A percentile compares a stretch with the other conserved stretches of the same genome.
Conservation (phyloP, 1,139 yeast genomes). For the Candida glucosophila region DNA sequence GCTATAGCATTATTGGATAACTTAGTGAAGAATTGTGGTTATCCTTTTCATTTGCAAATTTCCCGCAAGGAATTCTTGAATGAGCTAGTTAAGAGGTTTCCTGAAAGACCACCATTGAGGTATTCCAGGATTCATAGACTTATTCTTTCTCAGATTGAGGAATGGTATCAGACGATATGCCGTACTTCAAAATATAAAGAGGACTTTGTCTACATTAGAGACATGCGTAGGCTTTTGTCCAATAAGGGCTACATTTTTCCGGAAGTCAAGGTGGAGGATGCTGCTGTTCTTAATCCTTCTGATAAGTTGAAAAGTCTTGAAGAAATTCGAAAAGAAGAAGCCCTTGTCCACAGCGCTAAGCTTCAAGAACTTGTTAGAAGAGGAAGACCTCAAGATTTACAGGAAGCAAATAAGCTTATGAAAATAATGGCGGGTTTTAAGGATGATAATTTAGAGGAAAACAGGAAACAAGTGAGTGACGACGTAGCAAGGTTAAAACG, state of each 20-base stretch:
- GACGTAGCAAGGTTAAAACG: slow-evolving; percentile 81
- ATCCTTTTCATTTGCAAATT: slow-evolving; percentile 91
- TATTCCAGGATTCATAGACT: slow-evolving; percentile 78
- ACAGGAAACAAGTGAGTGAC: slow-evolving; percentile 71
- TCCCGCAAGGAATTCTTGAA: slow-evolving; percentile 91
- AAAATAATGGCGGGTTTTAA: slow-evolving; percentile 97
- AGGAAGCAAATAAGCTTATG: slow-evolving; percentile 95
- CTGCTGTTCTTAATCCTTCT: slow-evolving; percentile 88
- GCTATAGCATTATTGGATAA: slow-evolving; percentile 65
- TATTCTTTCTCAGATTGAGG: slow-evolving; percentile 85
- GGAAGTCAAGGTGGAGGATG: slow-evolving; percentile 80
- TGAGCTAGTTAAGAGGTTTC: slow-evolving; percentile 86
- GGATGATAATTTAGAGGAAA: slow-evolving; percentile 63
- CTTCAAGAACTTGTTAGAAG: slow-evolving; percentile 91
- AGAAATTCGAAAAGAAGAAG: slow-evolving; percentile 88
- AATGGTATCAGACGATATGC: slow-evolving; percentile 95
- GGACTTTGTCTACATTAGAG: slow-evolving; percentile 85
- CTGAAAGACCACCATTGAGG: slow-evolving; percentile 87
- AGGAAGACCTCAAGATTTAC: slow-evolving; percentile 91
- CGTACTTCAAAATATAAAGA: slow-evolving; percentile 84
- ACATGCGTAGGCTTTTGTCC: slow-evolving; percentile 85
- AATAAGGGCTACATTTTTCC: slow-evolving; percentile 92
- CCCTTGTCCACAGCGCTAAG: slow-evolving; percentile 88
- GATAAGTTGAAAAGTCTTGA: slow-evolving; percentile 84
- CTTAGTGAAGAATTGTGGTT: slow-evolving; percentile 94